Evolutionary conservation across 257 asterid genomes (phyloP).

Genomic region (Leptodermis oblonga): DNA sequence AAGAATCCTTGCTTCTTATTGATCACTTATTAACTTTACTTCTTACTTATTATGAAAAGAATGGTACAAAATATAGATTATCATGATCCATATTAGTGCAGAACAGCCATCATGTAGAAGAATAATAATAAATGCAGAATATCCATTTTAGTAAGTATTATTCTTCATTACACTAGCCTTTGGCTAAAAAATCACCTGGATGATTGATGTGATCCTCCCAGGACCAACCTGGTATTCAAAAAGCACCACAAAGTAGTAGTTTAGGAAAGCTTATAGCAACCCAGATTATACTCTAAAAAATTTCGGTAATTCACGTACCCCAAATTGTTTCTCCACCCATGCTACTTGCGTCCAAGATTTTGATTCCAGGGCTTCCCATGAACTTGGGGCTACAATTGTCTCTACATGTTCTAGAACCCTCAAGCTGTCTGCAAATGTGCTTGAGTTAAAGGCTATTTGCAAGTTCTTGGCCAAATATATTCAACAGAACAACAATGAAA

Average conservation of each 20-base stretch:
- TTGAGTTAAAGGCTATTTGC: constrained; percentile 8
- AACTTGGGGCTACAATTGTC: constrained; percentile 56
- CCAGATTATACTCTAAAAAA: background rate
- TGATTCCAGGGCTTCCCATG: constrained; percentile 55
- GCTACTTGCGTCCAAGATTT: constrained; percentile 56
- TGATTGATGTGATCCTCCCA: constrained; percentile 67
- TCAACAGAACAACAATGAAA: background rate
- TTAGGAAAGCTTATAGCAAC: background rate
- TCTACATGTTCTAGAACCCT: constrained; percentile 83
- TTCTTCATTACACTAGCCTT: background rate
- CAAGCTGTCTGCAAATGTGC: constrained; percentile 53
- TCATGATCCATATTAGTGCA: background rate
- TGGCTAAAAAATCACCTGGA: constrained; percentile 48
- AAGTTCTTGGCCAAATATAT: constrained; percentile 2
- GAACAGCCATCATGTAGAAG: background rate
- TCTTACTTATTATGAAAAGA: background rate
- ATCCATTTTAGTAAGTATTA: background rate
- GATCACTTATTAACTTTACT: background rate
- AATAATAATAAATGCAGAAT: background rate
- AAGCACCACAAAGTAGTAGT: constrained; percentile 7
- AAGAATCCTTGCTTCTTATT: background rate
- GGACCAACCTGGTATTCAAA: constrained; percentile 51
- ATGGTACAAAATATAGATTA: background rate
- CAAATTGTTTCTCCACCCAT: constrained; percentile 74
- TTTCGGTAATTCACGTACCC: constrained; percentile 36